Conservation (phyloP, 257 asterid species). For the Galeopsis tetrahit region DNA sequence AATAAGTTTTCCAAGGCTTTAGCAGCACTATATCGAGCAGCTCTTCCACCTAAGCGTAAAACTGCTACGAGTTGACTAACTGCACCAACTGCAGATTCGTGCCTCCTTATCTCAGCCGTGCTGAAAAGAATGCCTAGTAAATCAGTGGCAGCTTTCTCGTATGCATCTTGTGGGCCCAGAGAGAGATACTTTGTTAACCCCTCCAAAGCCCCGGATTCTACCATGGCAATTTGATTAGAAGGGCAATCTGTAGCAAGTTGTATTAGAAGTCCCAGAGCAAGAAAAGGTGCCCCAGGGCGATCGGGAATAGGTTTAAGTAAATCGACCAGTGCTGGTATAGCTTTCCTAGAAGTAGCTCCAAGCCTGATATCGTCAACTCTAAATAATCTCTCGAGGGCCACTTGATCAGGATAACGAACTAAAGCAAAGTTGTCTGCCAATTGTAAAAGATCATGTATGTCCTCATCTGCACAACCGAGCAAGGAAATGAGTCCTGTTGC, state of each 20-base stretch:
- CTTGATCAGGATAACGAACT: slow-evolving; percentile 90
- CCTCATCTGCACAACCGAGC: slow-evolving; percentile 93
- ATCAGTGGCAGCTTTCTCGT: slow-evolving; percentile 99
- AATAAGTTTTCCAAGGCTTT: slow-evolving; percentile 94
- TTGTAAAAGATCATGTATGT: slow-evolving; percentile 78
- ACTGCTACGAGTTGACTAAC: slow-evolving; percentile 97
- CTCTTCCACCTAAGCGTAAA: slow-evolving; percentile 95
- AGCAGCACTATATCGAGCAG: slow-evolving; percentile 96
- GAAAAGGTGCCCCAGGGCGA: slow-evolving; percentile 98
- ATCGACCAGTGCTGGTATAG: slow-evolving; percentile 97
- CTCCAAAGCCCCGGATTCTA: slow-evolving; percentile 95
- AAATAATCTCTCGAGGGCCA: slow-evolving; percentile 92
- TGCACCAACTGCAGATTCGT: slow-evolving; percentile 96
- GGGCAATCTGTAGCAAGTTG: slow-evolving; percentile 90
- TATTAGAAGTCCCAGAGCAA: slow-evolving; percentile 85
- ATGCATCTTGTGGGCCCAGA: slow-evolving; percentile 92
- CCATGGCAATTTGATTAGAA: slow-evolving; percentile 89
- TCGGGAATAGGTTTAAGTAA: slow-evolving; percentile 96
- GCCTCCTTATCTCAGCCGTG: slow-evolving; percentile 95
- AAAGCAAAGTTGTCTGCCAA: slow-evolving; percentile 79
- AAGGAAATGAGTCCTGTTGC: slow-evolving; percentile 89
- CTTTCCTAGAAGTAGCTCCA: slow-evolving; percentile 97
- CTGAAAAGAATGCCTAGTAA: slow-evolving; percentile 86
- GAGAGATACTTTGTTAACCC: slow-evolving; percentile 95
- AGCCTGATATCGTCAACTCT: slow-evolving; percentile 95